phyloP scores from a whole-genome alignment of 2,329 filamentous ascomycete genomes.

The Microdochium trichocladiopsis region DNA sequence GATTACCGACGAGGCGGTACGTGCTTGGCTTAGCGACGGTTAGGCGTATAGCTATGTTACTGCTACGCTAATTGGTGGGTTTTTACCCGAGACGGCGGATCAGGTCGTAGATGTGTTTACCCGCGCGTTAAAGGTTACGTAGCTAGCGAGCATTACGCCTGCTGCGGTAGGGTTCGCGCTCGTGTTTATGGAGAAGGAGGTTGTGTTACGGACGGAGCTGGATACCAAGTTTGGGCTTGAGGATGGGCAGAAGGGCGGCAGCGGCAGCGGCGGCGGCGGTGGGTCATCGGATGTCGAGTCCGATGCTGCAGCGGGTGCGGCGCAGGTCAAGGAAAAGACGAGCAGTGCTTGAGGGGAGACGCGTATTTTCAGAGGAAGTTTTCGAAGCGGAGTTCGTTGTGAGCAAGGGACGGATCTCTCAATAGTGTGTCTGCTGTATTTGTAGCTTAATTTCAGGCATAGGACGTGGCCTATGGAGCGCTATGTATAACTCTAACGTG shows the following conservation, averaged over 20 bases:
- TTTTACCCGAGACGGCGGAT: conserved; percentile 3
- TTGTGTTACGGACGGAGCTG: conserved; percentile 26
- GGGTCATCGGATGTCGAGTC: neutral
- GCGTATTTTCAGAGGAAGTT: neutral
- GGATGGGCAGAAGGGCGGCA: conserved; percentile 7
- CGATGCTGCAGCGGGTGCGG: neutral
- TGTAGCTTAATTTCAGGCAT: neutral
- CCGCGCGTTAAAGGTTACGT: conserved; percentile 24
- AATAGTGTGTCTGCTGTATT: neutral
- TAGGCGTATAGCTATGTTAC: conserved; percentile 11
- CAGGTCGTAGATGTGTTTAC: conserved; percentile 25
- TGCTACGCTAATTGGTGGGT: conserved; percentile 8
- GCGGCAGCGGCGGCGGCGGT: too few relatives aligned
- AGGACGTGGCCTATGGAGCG: neutral
- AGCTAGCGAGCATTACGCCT: conserved; percentile 25
- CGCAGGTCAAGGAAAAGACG: neutral
- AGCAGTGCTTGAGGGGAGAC: neutral
- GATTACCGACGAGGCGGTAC: conserved; percentile 5
- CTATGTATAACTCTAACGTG: neutral
- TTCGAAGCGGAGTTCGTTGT: neutral
- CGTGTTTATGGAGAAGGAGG: conserved; percentile 24
- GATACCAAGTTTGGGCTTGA: conserved; percentile 31
- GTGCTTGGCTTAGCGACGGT: conserved; percentile 6
- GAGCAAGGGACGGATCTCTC: neutral
- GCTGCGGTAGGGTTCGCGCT: conserved; percentile 22